Conservation (phyloP, 1,284 basidiomycete species). For the Takashimella koratensis region DNA sequence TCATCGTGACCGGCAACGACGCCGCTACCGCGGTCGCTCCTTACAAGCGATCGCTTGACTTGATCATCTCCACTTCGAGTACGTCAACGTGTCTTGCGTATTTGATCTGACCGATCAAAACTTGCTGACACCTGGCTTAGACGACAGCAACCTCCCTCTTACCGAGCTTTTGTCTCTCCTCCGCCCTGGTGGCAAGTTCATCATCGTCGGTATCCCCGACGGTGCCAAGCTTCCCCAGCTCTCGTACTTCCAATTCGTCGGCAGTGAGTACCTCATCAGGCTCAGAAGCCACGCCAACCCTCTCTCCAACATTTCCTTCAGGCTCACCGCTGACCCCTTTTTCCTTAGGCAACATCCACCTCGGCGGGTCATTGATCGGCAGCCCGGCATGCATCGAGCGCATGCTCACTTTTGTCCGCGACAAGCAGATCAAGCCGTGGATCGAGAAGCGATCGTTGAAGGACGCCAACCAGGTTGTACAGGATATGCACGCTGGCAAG, state of each 20-base stretch:
- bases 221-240: constrained; percentile 20
- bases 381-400: constrained; percentile 46
- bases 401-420: constrained; percentile 47
- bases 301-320: constrained; percentile 10
- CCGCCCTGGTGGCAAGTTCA: constrained; percentile 46
- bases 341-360: constrained; percentile 38
- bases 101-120: neutral
- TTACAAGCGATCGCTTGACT: constrained; percentile 46
- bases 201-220: constrained; percentile 48
- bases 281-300: constrained; percentile 10
- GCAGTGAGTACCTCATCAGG: constrained; percentile 13
- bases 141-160: constrained; percentile 43
- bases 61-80: constrained; percentile 51
- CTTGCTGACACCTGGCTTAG: constrained; percentile 9
- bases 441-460: constrained; percentile 51
- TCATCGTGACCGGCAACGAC: constrained; percentile 42
- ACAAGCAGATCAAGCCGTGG: constrained; percentile 45
- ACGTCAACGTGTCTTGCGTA: neutral
- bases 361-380: constrained; percentile 48
- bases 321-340: constrained; percentile 9
- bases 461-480: constrained; percentile 51
- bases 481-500: constrained; percentile 50
- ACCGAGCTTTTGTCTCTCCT: constrained; percentile 47
- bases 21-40: constrained; percentile 23
- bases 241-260: constrained; percentile 27